Evolutionary conservation across 202 grass and related monocot genomes (phyloP).

Genomic region (Thinopyrum obtusiflorum): DNA sequence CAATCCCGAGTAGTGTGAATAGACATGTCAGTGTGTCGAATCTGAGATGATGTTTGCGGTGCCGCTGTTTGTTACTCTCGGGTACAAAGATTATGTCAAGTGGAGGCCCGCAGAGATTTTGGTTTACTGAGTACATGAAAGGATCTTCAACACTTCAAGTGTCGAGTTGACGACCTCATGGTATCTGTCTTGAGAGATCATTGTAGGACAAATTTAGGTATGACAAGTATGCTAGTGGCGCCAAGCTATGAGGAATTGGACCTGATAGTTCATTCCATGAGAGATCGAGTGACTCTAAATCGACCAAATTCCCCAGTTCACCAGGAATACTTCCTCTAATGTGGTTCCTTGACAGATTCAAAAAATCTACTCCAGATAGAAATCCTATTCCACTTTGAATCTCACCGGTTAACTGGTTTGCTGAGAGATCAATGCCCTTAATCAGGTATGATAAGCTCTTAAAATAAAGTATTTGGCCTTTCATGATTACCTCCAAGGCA

Average conservation of each 20-base stretch:
- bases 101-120: too few species aligned
- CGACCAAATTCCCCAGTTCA: neutral
- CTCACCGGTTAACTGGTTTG: neutral
- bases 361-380: fast-evolving
- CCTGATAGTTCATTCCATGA: constrained; percentile 51
- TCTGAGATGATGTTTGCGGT: too few species aligned
- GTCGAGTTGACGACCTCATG: too few species aligned
- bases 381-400: constrained; percentile 22
- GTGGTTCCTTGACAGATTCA: constrained; percentile 41
- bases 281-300: constrained; percentile 38
- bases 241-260: constrained; percentile 22
- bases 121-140: too few species aligned
- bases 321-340: constrained; percentile 41
- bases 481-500: neutral
- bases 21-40: too few species aligned
- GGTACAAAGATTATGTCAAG: too few species aligned
- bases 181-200: neutral
- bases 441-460: neutral
- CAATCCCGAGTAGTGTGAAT: too few species aligned
- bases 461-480: neutral
- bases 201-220: constrained; percentile 43
- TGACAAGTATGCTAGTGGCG: fast-evolving
- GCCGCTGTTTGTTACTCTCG: too few species aligned
- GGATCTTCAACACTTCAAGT: too few species aligned
- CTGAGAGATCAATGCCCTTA: constrained; percentile 35